Evolutionary conservation across 1,284 basidiomycete species (phyloP), one percentile per base, ranked within the genome.

Genomic region (Cronartium ribicola): DNA sequence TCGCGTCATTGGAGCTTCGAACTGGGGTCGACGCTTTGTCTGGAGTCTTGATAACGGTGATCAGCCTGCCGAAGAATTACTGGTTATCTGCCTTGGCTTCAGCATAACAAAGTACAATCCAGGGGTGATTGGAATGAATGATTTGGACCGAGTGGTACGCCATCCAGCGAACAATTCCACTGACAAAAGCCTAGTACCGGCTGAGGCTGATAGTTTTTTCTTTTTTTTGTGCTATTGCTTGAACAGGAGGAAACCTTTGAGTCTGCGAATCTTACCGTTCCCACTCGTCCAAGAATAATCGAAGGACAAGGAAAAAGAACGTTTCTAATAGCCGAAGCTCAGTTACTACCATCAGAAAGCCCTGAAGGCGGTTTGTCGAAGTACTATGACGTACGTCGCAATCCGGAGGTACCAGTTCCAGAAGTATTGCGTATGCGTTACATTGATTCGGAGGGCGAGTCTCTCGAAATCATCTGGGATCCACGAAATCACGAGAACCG

Each of bases 401-500:
- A 20, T 29, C n/a, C 51, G 8, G 29, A 61, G 36, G 37, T 36
- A 37, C 22, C 60, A 5, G 17, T 39, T 39, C 60, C 22, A 11
- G 60, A 40, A 40, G 60, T 61, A 61, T 11, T 61, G 60, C 29
- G 17, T 17, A 61, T 61, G 60, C 60, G 60, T 37, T 61, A 61
- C 39, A 40, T 61, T 6, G 39, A 61, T 61, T 36, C 22, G n/a
- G 13, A 36, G 8, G n/a, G 60, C 17, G 60, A 61, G 36, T n/a
- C 60, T 13, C 29, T 61, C 39, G 36, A 61, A 17, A 40, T 61
- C 8, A 61, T 61, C 29, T 61, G 60, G 60, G 60, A 61, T 37
- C 29, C 29, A 40, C 60, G 60, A 7, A 5, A 36, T 36, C 29
- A 37, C 14, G 17, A 55, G 44, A 55, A 55, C 10, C 44, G n/a